Conservation (phyloP, 2,329 filamentous ascomycete genomes). For the Curvularia sp. region DNA sequence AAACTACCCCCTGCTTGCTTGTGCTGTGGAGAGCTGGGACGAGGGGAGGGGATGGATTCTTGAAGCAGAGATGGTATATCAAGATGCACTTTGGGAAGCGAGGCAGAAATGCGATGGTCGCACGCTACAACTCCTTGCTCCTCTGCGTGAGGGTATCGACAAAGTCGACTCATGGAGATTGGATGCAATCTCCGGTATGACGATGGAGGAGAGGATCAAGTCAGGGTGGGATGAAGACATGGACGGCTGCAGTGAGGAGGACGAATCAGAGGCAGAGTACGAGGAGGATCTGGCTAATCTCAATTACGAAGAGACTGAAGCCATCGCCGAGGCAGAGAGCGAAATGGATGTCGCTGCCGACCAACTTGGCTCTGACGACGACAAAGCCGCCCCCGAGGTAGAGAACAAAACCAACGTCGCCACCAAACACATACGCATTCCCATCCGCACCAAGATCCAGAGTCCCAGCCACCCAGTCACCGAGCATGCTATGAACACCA, state of each 20-base stretch:
- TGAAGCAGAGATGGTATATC: neutral
- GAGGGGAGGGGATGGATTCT: neutral
- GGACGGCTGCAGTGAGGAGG: neutral
- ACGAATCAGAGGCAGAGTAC: neutral
- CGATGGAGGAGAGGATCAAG: neutral
- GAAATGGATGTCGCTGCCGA: neutral
- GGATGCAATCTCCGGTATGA: neutral
- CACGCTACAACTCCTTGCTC: neutral
- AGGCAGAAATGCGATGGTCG: neutral
- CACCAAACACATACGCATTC: too few relatives aligned
- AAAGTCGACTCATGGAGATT: neutral
- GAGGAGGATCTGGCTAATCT: neutral
- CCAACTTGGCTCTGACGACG: neutral
- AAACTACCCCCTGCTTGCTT: neutral
- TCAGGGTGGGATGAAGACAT: neutral
- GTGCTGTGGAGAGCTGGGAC: neutral
- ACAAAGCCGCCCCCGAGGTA: neutral
- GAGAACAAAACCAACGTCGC: neutral
- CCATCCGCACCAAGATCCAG: too few relatives aligned
- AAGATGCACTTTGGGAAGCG: neutral
- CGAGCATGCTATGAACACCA: too few relatives aligned
- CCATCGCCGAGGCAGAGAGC: neutral
- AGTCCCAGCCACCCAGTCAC: too few relatives aligned
- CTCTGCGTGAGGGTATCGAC: neutral
- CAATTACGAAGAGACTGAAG: too few relatives aligned